Base-by-base conservation (phyloP, 441 rosid species). In the Jatropha multifida region DNA sequence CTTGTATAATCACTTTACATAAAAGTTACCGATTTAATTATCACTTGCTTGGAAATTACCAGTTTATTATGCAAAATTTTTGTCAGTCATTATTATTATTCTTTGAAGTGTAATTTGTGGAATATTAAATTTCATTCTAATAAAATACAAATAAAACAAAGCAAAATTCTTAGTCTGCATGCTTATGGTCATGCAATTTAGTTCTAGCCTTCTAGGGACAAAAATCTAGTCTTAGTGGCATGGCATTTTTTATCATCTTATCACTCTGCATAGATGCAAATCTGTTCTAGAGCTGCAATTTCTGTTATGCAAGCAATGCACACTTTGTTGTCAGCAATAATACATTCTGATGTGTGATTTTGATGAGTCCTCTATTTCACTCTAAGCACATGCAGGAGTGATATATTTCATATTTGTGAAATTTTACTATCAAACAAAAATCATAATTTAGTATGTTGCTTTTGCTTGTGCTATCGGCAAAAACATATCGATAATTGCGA, bases 21-120 rank as follows among this genome's bases (percentile, higher is more conserved):
- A 14, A 58, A 42, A 7, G 17, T 0, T 23, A 42, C 49, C 32
- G 17, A 10, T 48, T 60, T 58, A 12, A 44, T 71, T 37, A 61
- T 44, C n/a, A 0, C 13, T 27, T 46, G 7, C 37, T 41, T n/a
- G 55, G 20, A 51, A 40, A 44, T 40, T 5, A 62, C 51, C 32
- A 14, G n/a, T 62, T 44, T 32, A 55, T 26, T 8, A 14, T 55
- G 4, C 11, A 65, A 65, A 7, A 14, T 42, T 7, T 46, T 20
- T 48, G 20, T 18, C 46, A 11, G 42, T 40, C n/a, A 20, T 49
- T 46, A 42, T 41, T 63, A 20, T 37, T 40, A 27, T 17, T 51
- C 42, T 78, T 68, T 64, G 44, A 64, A 77, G 27, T 60, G 70
- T 70, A 80, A 65, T 20, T 15, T 40, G 51, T 55, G 20, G 69